phyloP scores from a whole-genome alignment of 192 early-diverging fungal species.

The Jimgerdemannia lactiflua region DNA sequence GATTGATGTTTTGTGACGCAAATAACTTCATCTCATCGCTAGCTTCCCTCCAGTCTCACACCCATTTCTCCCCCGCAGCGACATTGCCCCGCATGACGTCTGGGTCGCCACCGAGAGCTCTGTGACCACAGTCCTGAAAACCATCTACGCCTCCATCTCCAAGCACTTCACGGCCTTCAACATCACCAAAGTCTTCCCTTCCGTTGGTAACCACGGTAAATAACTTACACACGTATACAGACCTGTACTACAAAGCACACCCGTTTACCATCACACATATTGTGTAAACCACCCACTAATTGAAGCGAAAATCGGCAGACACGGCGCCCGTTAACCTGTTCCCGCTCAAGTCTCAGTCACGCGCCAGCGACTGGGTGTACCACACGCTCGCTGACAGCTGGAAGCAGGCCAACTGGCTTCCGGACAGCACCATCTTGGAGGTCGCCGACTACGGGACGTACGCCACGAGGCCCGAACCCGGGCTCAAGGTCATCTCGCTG shows the following conservation, averaged over 20 bases:
- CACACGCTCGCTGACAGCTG: conserved; percentile 40
- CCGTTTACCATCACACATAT: no score
- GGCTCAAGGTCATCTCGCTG: conserved; percentile 46
- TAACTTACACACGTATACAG: no score
- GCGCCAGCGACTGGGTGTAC: conserved; percentile 43
- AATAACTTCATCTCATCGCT: conserved; percentile 52
- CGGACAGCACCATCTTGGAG: conserved; percentile 30
- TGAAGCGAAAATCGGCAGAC: no score
- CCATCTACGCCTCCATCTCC: not conserved
- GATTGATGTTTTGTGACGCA: conserved; percentile 17
- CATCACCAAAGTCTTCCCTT: conserved; percentile 39
- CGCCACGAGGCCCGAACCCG: conserved; percentile 37
- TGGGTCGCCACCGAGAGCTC: conserved; percentile 40
- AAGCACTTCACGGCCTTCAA: conserved; percentile 29
- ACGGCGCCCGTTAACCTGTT: conserved; percentile 46
- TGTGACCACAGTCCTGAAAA: conserved; percentile 15
- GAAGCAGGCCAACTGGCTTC: conserved; percentile 44
- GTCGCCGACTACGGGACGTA: conserved; percentile 48
- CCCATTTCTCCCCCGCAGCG: conserved; percentile 18
- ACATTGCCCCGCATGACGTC: conserved; percentile 55
- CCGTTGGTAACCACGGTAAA: conserved; percentile 52
- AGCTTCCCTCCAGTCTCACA: not conserved
- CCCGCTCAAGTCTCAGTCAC: conserved; percentile 23
- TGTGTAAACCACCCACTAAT: no score
- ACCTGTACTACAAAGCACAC: no score